phyloP scores from a whole-genome alignment of 148 eudicot species.

The Fallopia convolvulus region DNA sequence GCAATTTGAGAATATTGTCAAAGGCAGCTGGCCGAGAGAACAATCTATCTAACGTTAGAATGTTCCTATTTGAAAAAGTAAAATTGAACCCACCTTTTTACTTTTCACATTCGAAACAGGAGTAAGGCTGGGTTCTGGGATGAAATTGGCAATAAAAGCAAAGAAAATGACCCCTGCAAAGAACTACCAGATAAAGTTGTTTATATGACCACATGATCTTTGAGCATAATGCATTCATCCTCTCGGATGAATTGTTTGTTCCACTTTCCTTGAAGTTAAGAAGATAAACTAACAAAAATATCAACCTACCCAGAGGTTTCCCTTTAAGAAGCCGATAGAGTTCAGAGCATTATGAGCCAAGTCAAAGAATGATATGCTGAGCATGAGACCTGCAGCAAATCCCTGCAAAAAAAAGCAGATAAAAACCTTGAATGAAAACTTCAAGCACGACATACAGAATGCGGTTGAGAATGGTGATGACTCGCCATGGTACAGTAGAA shows the following conservation, averaged over 20 bases:
- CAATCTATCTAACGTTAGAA: neutral
- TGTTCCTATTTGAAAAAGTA: neutral
- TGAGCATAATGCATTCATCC: neutral
- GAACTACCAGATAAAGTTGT: constrained; percentile 43
- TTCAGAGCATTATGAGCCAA: constrained; percentile 98
- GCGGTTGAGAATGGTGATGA: neutral
- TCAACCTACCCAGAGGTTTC: constrained; percentile 69
- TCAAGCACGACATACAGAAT: neutral
- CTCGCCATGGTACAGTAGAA: neutral
- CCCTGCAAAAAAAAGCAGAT: constrained; percentile 41
- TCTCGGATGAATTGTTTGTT: neutral
- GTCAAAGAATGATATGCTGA: constrained; percentile 96
- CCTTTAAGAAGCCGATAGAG: constrained; percentile 88
- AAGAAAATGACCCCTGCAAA: constrained; percentile 98
- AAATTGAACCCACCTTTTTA: constrained; percentile 50
- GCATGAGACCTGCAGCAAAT: constrained; percentile 99
- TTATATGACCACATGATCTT: constrained; percentile 1
- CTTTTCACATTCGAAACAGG: constrained; percentile 52
- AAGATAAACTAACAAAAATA: neutral
- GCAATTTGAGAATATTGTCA: constrained; percentile 28
- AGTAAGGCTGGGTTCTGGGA: constrained; percentile 87
- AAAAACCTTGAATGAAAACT: neutral
- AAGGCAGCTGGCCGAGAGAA: constrained; percentile 13
- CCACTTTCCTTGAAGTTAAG: neutral
- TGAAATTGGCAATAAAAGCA: constrained; percentile 75